These are phyloP conservation scores for Colletotrichum theobromicola DNA, from an alignment of 2,329 filamentous ascomycete species.

Conservation along the genomic window DNA sequence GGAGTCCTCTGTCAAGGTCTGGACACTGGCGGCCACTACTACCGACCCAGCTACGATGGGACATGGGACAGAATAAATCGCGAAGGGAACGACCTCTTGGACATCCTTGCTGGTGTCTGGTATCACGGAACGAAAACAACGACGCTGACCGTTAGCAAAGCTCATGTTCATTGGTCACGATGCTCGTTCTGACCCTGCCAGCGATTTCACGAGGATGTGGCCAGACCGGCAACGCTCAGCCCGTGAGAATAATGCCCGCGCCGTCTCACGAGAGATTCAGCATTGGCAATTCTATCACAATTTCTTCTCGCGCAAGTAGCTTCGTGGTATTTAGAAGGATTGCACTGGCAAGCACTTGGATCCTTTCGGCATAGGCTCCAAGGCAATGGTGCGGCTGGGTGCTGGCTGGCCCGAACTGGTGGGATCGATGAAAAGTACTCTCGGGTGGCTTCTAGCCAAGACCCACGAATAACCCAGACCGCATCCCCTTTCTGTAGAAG, in stretches of 20 bases:
- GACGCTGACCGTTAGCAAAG: not conserved
- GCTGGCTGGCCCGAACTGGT: not conserved
- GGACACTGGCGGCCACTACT: not conserved
- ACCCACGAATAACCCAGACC: not conserved
- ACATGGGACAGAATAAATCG: not conserved
- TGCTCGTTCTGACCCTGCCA: not conserved
- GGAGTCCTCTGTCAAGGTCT: conserved; percentile 22
- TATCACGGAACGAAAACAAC: not conserved
- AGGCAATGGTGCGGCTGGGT: not conserved
- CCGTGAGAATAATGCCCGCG: not conserved
- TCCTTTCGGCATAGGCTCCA: not conserved
- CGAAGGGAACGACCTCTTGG: not conserved
- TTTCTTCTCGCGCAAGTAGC: not conserved
- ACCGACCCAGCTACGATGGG: not conserved
- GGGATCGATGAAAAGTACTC: not conserved
- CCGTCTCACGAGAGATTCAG: not conserved
- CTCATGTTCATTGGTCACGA: not conserved
- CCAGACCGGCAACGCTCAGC: not conserved
- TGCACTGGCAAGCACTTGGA: not conserved
- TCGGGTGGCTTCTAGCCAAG: not conserved
- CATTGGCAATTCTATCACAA: not conserved
- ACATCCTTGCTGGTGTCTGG: not conserved
- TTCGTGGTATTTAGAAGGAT: not conserved
- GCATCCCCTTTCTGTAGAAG: not conserved
- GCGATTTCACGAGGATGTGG: not conserved